Conservation (phyloP, 768 basidiomycete genomes). For the Pulveroboletus frians region DNA sequence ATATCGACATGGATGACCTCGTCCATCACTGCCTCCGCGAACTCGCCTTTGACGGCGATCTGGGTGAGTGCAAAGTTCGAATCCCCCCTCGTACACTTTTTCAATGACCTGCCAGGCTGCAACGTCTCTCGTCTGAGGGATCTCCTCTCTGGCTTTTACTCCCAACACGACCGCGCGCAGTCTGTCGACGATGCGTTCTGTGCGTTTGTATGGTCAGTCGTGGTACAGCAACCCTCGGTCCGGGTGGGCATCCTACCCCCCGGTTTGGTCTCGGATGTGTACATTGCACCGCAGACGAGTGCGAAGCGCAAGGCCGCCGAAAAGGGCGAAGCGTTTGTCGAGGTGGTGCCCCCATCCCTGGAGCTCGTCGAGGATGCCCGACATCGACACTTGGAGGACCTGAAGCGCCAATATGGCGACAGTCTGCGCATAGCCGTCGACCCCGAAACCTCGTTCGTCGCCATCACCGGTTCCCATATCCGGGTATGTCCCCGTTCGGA, state of each 20-base stretch:
- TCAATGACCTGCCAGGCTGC: too few relatives aligned
- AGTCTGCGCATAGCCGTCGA: constrained; percentile 70
- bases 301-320: constrained; percentile 60
- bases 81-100: too few relatives aligned
- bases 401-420: constrained; percentile 55
- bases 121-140: constrained; percentile 64
- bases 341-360: constrained; percentile 42
- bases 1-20: constrained; percentile 42
- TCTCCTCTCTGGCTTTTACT: constrained; percentile 65
- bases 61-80: constrained; percentile 70
- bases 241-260: constrained; percentile 66
- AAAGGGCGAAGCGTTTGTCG: constrained; percentile 45
- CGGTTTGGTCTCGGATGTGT: constrained; percentile 60
- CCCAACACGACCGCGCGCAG: constrained; percentile 40
- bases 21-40: constrained; percentile 81
- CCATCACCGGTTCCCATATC: constrained; percentile 82
- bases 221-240: constrained; percentile 71
- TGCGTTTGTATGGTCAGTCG: constrained; percentile 76
- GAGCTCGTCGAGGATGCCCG: constrained; percentile 53
- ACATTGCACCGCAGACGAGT: constrained; percentile 71
- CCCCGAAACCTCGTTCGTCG: constrained; percentile 66
- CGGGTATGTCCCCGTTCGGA: constrained; percentile 44
- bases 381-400: constrained; percentile 48
- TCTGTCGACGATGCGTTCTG: constrained; percentile 70
- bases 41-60: constrained; percentile 84